Evolutionary conservation across 1,284 basidiomycete genomes (phyloP), one percentile per base, ranked within the genome.

Genomic region (Cronartium ribicola): DNA sequence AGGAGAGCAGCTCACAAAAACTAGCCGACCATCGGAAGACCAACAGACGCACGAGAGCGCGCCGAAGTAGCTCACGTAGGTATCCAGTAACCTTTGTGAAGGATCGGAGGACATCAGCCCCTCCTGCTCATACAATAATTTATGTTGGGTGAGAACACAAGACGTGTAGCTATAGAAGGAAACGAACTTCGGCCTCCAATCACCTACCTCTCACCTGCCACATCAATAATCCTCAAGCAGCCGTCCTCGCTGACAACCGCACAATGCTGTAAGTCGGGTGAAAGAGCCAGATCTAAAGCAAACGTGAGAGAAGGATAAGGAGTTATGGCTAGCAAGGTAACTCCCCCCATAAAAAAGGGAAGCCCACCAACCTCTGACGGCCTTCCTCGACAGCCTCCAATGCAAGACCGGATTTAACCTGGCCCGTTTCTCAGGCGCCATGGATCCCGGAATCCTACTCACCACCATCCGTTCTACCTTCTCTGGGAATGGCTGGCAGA

Each of bases 21-120:
- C 88, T 79, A 96, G 94, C 55, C 92, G 88, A 22, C 92, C 91
- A 81, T 98, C 94, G 0, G 94, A 93, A 8, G 92, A 94, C 94
- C 94, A 98, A 0, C 90, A 88, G 1, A 95, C 87, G 78, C 90
- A 94, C 7, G 88, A 92, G 40, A 98, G 81, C 0, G 90, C 86
- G 14, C 93, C 94, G 80, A 95, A 97, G 81, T 97, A 97, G 7
- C 91, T 90, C 3, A 90, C 87, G 79, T 91, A 96, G 76, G 90
- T 91, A 79, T 96, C 92, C 40, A 92, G 86, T 37, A 95, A 85
- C 78, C 90, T 92, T 64, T 48, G 4, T 44, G 3, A n/a, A 44
- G 1, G 17, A 20, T 40, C 7, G 29, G 29, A 29, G 29, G 29
- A 29, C 29, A 29, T 29, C 29, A 29, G 29, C 29, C 29, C 29